Conservation (phyloP, 306 rosid species). For the Malus asiatica region DNA sequence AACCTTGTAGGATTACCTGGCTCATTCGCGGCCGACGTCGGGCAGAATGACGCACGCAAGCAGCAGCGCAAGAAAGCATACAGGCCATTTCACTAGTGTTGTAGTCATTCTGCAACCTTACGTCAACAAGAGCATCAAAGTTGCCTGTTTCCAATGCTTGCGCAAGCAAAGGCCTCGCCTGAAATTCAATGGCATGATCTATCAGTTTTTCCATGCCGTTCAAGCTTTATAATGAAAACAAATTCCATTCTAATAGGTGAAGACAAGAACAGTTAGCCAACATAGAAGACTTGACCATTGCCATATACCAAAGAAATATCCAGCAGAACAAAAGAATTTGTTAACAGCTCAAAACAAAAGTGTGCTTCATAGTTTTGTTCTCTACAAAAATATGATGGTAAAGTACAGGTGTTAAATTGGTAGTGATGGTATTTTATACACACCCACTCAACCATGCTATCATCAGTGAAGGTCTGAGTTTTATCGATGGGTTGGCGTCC, state of each 20-base stretch:
- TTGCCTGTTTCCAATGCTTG: constrained; percentile 43
- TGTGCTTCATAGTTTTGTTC: not conserved
- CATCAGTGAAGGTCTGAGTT: constrained; percentile 37
- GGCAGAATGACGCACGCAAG: constrained; percentile 47
- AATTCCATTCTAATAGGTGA: not conserved
- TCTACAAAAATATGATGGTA: not conserved
- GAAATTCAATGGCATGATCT: constrained; percentile 12
- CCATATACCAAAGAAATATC: not conserved
- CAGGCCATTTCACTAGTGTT: constrained; percentile 36
- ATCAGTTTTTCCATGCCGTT: not conserved
- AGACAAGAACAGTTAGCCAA: not conserved
- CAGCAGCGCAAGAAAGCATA: constrained; percentile 53
- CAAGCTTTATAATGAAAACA: not conserved
- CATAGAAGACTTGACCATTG: not conserved
- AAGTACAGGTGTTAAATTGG: not conserved
- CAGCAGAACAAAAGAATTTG: not conserved
- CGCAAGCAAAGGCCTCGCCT: constrained; percentile 68
- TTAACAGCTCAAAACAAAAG: not conserved
- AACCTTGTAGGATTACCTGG: constrained; percentile 29
- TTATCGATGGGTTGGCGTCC: constrained; percentile 47
- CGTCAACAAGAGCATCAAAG: constrained; percentile 40
- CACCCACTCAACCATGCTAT: constrained; percentile 68
- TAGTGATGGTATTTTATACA: constrained; percentile 7
- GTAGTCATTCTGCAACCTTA: constrained; percentile 39
- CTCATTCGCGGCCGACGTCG: constrained; percentile 58